Percentiles rank a stretch among this genome's conserved stretches.
Evolutionary conservation across 176 grass and related monocot genomes (phyloP).

Genomic region (Oryza officinalis): DNA sequence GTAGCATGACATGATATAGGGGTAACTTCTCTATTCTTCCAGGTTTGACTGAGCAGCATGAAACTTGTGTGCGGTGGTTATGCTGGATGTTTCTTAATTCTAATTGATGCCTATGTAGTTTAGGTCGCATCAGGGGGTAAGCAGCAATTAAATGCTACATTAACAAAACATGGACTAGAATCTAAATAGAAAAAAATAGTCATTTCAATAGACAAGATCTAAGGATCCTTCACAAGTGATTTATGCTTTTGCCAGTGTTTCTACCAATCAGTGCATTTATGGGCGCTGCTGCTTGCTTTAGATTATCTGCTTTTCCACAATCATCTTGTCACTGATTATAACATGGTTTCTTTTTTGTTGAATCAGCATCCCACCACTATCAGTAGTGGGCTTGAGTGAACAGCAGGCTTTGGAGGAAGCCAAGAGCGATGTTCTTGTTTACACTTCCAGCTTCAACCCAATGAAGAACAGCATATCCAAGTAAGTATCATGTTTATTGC

Average conservation of each 20-base stretch:
- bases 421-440: conserved; percentile 76
- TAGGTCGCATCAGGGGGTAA: background rate
- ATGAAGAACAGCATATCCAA: conserved; percentile 98
- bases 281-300: background rate
- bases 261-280: background rate
- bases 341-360: conserved; percentile 15
- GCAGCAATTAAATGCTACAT: background rate
- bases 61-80: background rate
- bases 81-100: background rate
- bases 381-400: conserved; percentile 85
- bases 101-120: background rate
- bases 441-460: conserved; percentile 83
- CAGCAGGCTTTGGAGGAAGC: conserved; percentile 73
- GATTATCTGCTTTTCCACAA: background rate
- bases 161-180: background rate
- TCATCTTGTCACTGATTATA: conserved; percentile 3
- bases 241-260: background rate
- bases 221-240: background rate
- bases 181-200: background rate
- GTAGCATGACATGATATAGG: background rate
- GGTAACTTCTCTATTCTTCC: background rate
- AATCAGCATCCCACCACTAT: conserved; percentile 63
- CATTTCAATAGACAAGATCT: background rate
- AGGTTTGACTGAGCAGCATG: background rate
- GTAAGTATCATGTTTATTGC: conserved; percentile 36